Conservation (phyloP, 2,329 filamentous ascomycete genomes). For the Alternaria solani region DNA sequence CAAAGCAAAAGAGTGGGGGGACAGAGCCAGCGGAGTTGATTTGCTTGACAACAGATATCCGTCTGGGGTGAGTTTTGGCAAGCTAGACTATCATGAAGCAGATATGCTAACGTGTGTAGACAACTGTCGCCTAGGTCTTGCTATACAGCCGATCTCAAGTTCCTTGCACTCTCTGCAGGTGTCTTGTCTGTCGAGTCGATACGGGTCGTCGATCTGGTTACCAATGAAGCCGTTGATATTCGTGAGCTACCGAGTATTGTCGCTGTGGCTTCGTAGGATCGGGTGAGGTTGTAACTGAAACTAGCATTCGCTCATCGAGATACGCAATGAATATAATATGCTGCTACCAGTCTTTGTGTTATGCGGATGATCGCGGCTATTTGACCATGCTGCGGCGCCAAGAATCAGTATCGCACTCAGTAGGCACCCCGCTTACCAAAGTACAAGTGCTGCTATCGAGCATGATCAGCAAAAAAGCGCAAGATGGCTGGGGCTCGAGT, state of each 20-base stretch:
- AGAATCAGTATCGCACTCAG: background rate
- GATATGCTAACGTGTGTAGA: slow-evolving; percentile 45
- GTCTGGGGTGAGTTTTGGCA: slow-evolving; percentile 66
- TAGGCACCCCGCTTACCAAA: background rate
- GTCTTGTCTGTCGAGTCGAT: slow-evolving; percentile 76
- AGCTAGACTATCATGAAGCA: background rate
- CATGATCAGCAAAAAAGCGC: background rate
- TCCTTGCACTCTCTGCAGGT: slow-evolving; percentile 72
- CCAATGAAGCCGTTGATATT: slow-evolving; percentile 79
- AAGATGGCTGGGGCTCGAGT: background rate
- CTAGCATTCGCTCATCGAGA: background rate
- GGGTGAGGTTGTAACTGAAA: background rate
- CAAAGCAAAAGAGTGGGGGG: slow-evolving; percentile 71
- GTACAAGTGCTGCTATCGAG: background rate
- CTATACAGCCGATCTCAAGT: slow-evolving; percentile 75
- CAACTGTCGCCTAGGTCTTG: slow-evolving; percentile 76
- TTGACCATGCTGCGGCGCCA: background rate
- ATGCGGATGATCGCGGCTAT: background rate
- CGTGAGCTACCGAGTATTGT: slow-evolving; percentile 76
- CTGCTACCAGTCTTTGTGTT: background rate
- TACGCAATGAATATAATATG: background rate
- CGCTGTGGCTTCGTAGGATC: slow-evolving; percentile 30
- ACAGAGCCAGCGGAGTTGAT: slow-evolving; percentile 72
- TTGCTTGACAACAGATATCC: slow-evolving; percentile 77
- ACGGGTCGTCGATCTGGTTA: slow-evolving; percentile 74